Evolutionary conservation across 441 rosid genomes (phyloP).

Genomic region (Flueggea neowawraea): DNA sequence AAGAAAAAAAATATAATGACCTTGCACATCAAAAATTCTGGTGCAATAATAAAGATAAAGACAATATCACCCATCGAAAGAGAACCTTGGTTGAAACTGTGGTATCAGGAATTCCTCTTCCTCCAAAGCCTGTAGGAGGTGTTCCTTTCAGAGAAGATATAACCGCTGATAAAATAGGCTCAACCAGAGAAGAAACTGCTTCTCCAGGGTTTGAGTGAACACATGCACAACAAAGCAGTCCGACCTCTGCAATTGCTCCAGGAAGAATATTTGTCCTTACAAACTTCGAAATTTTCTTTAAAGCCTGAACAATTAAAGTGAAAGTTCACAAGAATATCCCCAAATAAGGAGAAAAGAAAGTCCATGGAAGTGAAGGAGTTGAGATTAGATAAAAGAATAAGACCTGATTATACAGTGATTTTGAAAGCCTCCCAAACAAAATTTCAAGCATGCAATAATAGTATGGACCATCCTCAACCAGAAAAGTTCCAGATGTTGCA

Average conservation of each 20-base stretch:
- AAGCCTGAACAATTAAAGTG: slow-evolving; percentile 47
- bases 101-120: slow-evolving; percentile 54
- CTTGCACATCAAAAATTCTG: slow-evolving; percentile 19
- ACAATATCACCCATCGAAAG: slow-evolving; percentile 12
- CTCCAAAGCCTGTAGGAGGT: slow-evolving; percentile 93
- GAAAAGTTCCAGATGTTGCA: slow-evolving; percentile 95
- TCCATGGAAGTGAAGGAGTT: background rate
- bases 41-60: slow-evolving; percentile 14
- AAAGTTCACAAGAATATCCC: background rate
- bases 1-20: slow-evolving; percentile 6
- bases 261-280: slow-evolving; percentile 95
- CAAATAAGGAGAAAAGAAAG: background rate
- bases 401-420: slow-evolving; percentile 84
- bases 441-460: slow-evolving; percentile 99
- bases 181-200: slow-evolving; percentile 83
- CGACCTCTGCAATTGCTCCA: slow-evolving; percentile 99
- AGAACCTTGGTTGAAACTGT: slow-evolving; percentile 69
- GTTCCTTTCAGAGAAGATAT: slow-evolving; percentile 90
- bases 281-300: slow-evolving; percentile 96
- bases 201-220: slow-evolving; percentile 95
- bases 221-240: slow-evolving; percentile 99
- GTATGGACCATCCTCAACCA: slow-evolving; percentile 98
- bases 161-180: slow-evolving; percentile 79
- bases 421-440: slow-evolving; percentile 91
- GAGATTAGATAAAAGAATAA: slow-evolving; percentile 7